These are phyloP conservation scores for Lactuca saligna DNA, from an alignment of 129 eudicot genomes.

Conservation along the genomic window DNA sequence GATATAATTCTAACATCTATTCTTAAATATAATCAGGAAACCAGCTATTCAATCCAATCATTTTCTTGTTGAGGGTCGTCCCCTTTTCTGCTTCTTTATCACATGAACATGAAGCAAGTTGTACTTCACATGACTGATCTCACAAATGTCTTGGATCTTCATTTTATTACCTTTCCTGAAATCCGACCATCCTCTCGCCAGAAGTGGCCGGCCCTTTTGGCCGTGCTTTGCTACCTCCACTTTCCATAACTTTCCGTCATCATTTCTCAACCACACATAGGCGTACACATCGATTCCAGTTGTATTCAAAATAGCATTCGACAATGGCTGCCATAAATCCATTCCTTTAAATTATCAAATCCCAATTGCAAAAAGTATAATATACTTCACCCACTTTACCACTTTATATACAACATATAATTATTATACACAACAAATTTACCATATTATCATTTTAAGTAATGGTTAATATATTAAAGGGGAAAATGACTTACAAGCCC, in stretches of 20 bases:
- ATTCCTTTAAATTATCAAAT: too few species aligned
- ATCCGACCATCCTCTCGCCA: slow-evolving; percentile 1
- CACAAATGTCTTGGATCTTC: not conserved
- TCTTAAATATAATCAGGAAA: too few species aligned
- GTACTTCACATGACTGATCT: not conserved
- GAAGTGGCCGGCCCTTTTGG: too few species aligned
- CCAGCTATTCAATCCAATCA: too few species aligned
- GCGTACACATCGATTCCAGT: not conserved
- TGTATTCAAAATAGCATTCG: not conserved
- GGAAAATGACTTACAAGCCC: too few species aligned
- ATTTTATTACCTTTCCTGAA: slow-evolving; percentile 12
- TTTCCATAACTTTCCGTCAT: slow-evolving; percentile 8
- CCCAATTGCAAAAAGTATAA: not conserved
- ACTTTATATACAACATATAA: too few species aligned
- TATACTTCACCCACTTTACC: too few species aligned
- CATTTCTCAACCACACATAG: not conserved
- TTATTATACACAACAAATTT: too few species aligned
- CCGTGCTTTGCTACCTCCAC: not conserved
- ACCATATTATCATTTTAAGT: too few species aligned
- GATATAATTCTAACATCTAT: too few species aligned
- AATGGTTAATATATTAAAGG: too few species aligned
- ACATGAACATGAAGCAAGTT: slow-evolving; percentile 14
- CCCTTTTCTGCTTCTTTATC: not conserved
- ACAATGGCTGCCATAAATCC: slow-evolving; percentile 5
- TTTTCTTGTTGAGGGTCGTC: too few species aligned